phyloP scores from a whole-genome alignment of 2,329 filamentous ascomycete genomes.

The Penicillium sp. region DNA sequence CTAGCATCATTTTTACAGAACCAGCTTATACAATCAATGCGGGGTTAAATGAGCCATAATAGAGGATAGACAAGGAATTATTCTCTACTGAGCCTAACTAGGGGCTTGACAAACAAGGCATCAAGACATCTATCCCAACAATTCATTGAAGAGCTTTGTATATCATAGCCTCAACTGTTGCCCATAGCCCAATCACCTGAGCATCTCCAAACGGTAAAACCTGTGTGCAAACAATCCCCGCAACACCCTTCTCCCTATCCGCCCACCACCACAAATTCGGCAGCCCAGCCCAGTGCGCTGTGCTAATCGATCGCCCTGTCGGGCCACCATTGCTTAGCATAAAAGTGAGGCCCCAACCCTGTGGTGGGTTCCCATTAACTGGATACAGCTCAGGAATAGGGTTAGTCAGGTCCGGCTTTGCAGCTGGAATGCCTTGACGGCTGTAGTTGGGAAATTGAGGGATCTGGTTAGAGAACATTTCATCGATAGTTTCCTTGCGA shows the following conservation, averaged over 20 bases:
- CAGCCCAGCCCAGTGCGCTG: slow-evolving; percentile 59
- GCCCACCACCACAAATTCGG: slow-evolving; percentile 63
- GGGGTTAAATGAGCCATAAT: no score
- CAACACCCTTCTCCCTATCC: slow-evolving; percentile 59
- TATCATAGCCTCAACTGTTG: slow-evolving; percentile 6
- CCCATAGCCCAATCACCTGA: slow-evolving; percentile 45
- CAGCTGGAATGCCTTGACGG: slow-evolving; percentile 44
- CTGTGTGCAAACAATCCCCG: slow-evolving; percentile 52
- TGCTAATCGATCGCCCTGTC: slow-evolving; percentile 54
- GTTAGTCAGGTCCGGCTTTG: slow-evolving; percentile 53
- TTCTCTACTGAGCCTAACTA: not conserved
- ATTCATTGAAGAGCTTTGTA: slow-evolving; percentile 4
- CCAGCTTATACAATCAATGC: no score
- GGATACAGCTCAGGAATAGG: slow-evolving; percentile 52
- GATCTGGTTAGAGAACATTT: slow-evolving; percentile 66
- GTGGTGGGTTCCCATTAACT: slow-evolving; percentile 44
- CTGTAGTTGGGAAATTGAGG: slow-evolving; percentile 54
- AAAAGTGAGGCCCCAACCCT: slow-evolving; percentile 64
- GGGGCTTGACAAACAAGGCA: not conserved
- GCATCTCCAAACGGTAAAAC: slow-evolving; percentile 51
- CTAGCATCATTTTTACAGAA: no score
- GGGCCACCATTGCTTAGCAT: slow-evolving; percentile 51
- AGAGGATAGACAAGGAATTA: not conserved
- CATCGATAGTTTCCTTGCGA: slow-evolving; percentile 55
- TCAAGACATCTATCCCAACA: not conserved